Evolutionary conservation across 805 yeast species (phyloP).

Genomic region (Candida maesae): DNA sequence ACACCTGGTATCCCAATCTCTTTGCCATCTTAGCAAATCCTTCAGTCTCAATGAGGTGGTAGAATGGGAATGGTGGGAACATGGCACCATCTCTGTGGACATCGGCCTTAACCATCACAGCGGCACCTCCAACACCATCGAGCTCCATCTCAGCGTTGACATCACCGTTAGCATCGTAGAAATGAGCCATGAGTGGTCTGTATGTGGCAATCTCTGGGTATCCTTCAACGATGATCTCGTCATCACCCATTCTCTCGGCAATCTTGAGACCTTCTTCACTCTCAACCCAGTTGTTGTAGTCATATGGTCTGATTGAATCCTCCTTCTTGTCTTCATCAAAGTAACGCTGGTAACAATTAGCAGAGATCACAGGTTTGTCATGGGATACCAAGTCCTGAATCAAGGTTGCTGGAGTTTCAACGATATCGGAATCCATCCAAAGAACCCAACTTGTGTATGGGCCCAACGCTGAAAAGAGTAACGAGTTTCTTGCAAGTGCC

Average conservation of each 20-base stretch:
- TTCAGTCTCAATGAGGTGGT: constrained; percentile 94
- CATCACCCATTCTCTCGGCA: constrained; percentile 71
- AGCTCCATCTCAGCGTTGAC: constrained; percentile 67
- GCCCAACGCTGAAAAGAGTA: constrained; percentile 81
- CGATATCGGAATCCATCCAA: constrained; percentile 94
- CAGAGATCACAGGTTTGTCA: constrained; percentile 83
- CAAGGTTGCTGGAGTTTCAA: constrained; percentile 80
- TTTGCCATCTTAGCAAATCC: constrained; percentile 99
- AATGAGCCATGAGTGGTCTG: constrained; percentile 90
- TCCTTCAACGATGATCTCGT: constrained; percentile 93
- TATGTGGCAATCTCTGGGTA: constrained; percentile 91
- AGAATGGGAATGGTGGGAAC: constrained; percentile 98
- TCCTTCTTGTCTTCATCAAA: constrained; percentile 55
- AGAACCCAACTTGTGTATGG: constrained; percentile 93
- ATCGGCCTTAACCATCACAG: constrained; percentile 91
- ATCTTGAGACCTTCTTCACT: constrained; percentile 73
- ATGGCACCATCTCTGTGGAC: constrained; percentile 99
- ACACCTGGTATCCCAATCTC: constrained; percentile 84
- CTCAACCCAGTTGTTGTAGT: constrained; percentile 94
- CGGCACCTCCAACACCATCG: constrained; percentile 98
- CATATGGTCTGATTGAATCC: constrained; percentile 76
- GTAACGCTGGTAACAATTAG: constrained; percentile 89
- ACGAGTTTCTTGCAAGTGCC: constrained; percentile 93
- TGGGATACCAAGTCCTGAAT: constrained; percentile 85
- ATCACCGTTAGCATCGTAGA: constrained; percentile 66